phyloP scores from a whole-genome alignment of 768 basidiomycete genomes.

The Leccinum obscurum region DNA sequence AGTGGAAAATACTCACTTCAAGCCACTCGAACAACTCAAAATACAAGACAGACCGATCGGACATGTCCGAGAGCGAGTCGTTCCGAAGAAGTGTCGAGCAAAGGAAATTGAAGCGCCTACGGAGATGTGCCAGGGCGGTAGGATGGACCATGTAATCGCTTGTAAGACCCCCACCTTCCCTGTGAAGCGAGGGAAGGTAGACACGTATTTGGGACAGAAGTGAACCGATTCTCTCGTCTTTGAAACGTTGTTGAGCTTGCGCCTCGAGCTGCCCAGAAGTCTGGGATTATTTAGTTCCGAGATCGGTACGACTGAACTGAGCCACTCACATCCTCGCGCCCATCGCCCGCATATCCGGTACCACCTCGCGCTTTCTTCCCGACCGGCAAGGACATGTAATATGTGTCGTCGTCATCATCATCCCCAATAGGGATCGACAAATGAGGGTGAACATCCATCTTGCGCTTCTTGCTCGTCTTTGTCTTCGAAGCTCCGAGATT shows the following conservation, averaged over 20 bases:
- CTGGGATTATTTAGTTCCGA: slow-evolving; percentile 39
- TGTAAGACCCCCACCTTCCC: slow-evolving; percentile 71
- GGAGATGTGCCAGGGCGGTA: slow-evolving; percentile 87
- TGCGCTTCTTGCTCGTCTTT: slow-evolving; percentile 43
- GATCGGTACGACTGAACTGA: background rate
- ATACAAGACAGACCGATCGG: slow-evolving; percentile 80
- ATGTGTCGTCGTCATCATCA: slow-evolving; percentile 57
- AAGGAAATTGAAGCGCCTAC: slow-evolving; percentile 87
- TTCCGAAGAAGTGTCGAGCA: slow-evolving; percentile 85
- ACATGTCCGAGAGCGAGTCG: slow-evolving; percentile 94
- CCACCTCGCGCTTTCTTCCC: slow-evolving; percentile 78
- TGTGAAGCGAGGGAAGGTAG: slow-evolving; percentile 80
- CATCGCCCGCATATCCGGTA: slow-evolving; percentile 83
- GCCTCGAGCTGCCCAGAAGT: slow-evolving; percentile 81
- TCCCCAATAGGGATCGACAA: slow-evolving; percentile 34
- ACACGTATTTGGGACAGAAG: slow-evolving; percentile 73
- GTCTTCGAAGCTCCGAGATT: slow-evolving; percentile 26
- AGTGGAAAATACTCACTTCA: slow-evolving; percentile 51
- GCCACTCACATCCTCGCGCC: slow-evolving; percentile 77
- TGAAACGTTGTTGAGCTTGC: slow-evolving; percentile 62
- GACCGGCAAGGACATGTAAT: slow-evolving; percentile 39
- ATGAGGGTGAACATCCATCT: slow-evolving; percentile 32
- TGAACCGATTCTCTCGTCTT: slow-evolving; percentile 72
- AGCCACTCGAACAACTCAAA: slow-evolving; percentile 92
- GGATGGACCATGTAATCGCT: slow-evolving; percentile 94